Evolutionary conservation across 2,329 filamentous ascomycete species (phyloP), one percentile per base, ranked within the genome.

Genomic region (Microcera coccophila): DNA sequence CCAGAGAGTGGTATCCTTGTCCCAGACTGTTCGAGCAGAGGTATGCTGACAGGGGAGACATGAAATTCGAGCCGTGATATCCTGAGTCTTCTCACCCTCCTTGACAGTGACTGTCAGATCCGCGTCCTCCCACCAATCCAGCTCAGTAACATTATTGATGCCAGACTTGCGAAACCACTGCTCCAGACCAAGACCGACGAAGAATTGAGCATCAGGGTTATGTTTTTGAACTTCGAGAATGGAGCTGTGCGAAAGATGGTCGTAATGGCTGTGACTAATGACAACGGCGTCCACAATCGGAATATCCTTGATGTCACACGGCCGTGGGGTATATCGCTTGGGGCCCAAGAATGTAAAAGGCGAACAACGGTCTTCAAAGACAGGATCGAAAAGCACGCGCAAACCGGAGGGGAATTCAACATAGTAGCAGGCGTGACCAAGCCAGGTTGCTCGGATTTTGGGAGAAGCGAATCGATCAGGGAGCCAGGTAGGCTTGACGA

Each of bases 71-170:
- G 87, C 89, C 4, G 71, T 75, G 49, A 95, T 88, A 33, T 60
- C 53, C 10, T 58, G 54, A 16, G 61, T 54, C 8, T 49, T 45
- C n/a, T 52, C 56, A 22, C 58, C 61, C 3, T 66, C 59, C 31
- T 60, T 48, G 16, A 58, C 50, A 24, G 54, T 49, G 19, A 95
- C 67, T 0, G 71, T 80, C n/a, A 95, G 65, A 36, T 91, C 82
- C 5, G 81, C 76, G 50, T 87, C 84, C 54, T 95, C 84, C 91
- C 91, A 96, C 91, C 91, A 96, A 67, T 97, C 91, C 58, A 96
- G 65, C 68, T 96, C 90, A 0, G 88, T 94, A 33, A 91, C 84
- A 45, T 89, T 87, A 2, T 76, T 51, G 41, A 95, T 79, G 1
- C 87, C 88, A 19, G 73, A 74, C 3, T 73, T 69, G 36, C 73